Evolutionary conservation across 2,329 filamentous ascomycete species (phyloP).

Genomic region (Fusarium vanettenii): DNA sequence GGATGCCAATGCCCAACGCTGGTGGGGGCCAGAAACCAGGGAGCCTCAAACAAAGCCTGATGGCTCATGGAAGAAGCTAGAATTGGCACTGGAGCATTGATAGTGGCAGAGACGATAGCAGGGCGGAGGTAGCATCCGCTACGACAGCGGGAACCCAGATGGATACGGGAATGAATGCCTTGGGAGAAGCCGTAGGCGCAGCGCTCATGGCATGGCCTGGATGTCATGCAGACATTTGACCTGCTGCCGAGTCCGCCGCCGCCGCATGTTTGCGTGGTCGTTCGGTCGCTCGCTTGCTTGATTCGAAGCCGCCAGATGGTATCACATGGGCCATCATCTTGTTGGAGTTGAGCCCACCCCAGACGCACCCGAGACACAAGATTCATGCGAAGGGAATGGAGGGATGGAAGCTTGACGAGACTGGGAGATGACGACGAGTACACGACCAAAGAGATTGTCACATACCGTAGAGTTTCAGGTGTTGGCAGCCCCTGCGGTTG

Average conservation of each 20-base stretch:
- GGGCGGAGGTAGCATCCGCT: conserved; percentile 17
- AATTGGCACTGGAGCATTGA: conserved; percentile 21
- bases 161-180: conserved; percentile 14
- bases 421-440: not conserved
- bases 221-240: conserved; percentile 41
- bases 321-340: conserved; percentile 39
- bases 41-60: conserved; percentile 23
- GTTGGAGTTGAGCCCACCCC: conserved; percentile 36
- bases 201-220: conserved; percentile 29
- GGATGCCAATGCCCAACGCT: conserved; percentile 35
- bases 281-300: conserved; percentile 12
- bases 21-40: conserved; percentile 33
- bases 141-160: conserved; percentile 12
- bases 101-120: conserved; percentile 10
- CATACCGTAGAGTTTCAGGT: conserved; percentile 17
- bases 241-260: conserved; percentile 23
- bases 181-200: conserved; percentile 7
- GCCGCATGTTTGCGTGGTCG: conserved; percentile 29
- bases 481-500: not conserved
- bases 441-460: not conserved
- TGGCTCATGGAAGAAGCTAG: conserved; percentile 36
- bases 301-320: conserved; percentile 31
- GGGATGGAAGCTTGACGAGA: not conserved
- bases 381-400: conserved; percentile 19
- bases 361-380: conserved; percentile 28